Evolutionary conservation across 23 red algal genomes (phyloP).

Genomic region (Pyropia yezoensis): DNA sequence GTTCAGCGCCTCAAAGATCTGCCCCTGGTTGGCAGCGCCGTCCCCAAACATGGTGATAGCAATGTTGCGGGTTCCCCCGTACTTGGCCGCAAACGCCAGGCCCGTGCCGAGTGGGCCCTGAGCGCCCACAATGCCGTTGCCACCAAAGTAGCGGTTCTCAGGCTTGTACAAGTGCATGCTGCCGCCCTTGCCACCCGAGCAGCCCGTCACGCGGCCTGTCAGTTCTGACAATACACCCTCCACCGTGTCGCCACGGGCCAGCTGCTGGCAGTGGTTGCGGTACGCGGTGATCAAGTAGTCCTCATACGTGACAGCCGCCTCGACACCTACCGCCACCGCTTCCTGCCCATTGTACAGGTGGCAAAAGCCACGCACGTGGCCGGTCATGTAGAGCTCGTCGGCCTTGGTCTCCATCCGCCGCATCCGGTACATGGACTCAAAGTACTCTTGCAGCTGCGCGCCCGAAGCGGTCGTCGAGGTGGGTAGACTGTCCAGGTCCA

Average conservation of each 20-base stretch:
- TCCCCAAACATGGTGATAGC: conserved; percentile 96
- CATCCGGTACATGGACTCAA: conserved; percentile 83
- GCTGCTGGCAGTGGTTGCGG: conserved; percentile 93
- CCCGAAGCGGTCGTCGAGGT: background rate
- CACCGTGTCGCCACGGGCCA: conserved; percentile 70
- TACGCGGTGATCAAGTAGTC: conserved; percentile 95
- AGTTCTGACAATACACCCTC: conserved; percentile 77
- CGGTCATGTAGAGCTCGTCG: conserved; percentile 78
- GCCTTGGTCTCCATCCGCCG: conserved; percentile 89
- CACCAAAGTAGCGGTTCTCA: conserved; percentile 87
- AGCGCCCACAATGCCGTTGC: conserved; percentile 97
- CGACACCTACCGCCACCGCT: conserved; percentile 85
- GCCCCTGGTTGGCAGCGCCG: conserved; percentile 95
- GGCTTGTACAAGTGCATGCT: conserved; percentile 94
- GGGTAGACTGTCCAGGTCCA: too few species aligned
- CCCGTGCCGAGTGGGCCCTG: conserved; percentile 89
- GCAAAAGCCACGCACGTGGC: conserved; percentile 87
- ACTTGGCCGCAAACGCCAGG: conserved; percentile 92
- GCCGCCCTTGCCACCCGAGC: conserved; percentile 84
- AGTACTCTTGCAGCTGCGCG: conserved; percentile 69
- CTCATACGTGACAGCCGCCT: conserved; percentile 61
- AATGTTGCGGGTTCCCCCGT: conserved; percentile 55
- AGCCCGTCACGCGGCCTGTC: conserved; percentile 61
- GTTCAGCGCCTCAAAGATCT: conserved; percentile 89
- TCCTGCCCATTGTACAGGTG: conserved; percentile 99